phyloP scores from a whole-genome alignment of 2,329 filamentous ascomycete species.

The Lasiodiplodia sp. region DNA sequence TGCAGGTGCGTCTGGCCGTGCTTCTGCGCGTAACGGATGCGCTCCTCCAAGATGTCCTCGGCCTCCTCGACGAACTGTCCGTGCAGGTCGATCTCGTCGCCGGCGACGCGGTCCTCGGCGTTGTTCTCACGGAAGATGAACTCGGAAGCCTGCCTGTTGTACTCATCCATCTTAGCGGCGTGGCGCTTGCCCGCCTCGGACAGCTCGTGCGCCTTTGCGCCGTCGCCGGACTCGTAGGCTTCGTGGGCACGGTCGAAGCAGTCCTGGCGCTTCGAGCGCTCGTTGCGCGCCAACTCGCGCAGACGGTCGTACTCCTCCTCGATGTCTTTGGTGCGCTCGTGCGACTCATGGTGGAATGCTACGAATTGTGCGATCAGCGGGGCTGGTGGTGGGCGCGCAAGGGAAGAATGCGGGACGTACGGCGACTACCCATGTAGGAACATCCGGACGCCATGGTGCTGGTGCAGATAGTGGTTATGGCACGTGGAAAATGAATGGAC shows the following conservation, averaged over 20 bases:
- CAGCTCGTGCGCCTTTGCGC: conserved; percentile 80
- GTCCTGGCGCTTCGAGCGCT: conserved; percentile 77
- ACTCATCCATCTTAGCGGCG: conserved; percentile 82
- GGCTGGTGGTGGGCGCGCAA: neutral
- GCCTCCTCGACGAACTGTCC: conserved; percentile 95
- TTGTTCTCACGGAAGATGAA: conserved; percentile 98
- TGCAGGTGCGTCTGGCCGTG: conserved; percentile 83
- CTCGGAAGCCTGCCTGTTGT: conserved; percentile 90
- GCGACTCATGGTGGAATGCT: conserved; percentile 75
- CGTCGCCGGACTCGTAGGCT: conserved; percentile 85
- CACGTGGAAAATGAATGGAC: neutral
- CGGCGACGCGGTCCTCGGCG: conserved; percentile 72
- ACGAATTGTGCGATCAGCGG: conserved; percentile 29
- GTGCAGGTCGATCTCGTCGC: conserved; percentile 91
- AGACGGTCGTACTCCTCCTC: conserved; percentile 94
- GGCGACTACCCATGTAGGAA: conserved; percentile 13
- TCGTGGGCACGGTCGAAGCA: conserved; percentile 75
- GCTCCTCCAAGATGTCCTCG: conserved; percentile 84
- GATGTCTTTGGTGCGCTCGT: conserved; percentile 57
- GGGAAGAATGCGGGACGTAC: conserved; percentile 2
- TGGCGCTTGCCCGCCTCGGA: conserved; percentile 87
- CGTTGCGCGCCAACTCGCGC: conserved; percentile 80
- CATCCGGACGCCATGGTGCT: conserved; percentile 11
- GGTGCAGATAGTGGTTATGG: neutral
- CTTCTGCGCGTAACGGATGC: conserved; percentile 78